Percentiles rank a stretch among this genome's conserved stretches.
These are phyloP conservation scores for Somion occarium DNA, from an alignment of 1,284 basidiomycete species.

Conservation along the genomic window DNA sequence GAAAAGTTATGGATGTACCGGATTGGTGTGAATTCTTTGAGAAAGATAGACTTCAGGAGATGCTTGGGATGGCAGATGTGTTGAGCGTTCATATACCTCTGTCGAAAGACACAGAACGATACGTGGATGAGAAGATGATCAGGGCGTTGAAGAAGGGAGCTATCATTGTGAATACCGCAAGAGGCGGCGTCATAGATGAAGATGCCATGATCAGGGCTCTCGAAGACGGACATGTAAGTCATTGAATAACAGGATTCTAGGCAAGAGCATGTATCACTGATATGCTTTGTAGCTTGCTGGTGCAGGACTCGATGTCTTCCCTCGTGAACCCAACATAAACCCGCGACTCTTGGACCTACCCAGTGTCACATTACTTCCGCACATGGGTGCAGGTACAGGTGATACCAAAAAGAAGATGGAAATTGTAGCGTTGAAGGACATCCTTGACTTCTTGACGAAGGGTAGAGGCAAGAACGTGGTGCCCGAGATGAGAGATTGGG, in stretches of 20 bases:
- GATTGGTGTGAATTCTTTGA: slow-evolving; percentile 75
- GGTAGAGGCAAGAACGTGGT: slow-evolving; percentile 66
- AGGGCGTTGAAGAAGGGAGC: slow-evolving; percentile 75
- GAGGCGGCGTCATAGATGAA: slow-evolving; percentile 88
- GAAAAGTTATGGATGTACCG: slow-evolving; percentile 53
- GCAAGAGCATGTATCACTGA: too few species aligned
- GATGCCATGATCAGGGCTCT: slow-evolving; percentile 80
- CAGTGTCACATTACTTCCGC: slow-evolving; percentile 83
- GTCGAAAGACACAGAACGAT: slow-evolving; percentile 67
- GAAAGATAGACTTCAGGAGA: slow-evolving; percentile 56
- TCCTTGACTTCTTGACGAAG: slow-evolving; percentile 62
- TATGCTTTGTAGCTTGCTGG: slow-evolving; percentile 54
- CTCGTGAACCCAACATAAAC: slow-evolving; percentile 84
- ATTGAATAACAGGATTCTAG: too few species aligned
- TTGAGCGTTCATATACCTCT: slow-evolving; percentile 74
- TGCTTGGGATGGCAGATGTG: slow-evolving; percentile 76
- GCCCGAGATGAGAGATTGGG: slow-evolving; percentile 42
- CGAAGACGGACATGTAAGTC: slow-evolving; percentile 79
- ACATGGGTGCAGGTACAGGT: slow-evolving; percentile 85
- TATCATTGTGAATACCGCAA: slow-evolving; percentile 85
- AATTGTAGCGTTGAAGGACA: slow-evolving; percentile 67
- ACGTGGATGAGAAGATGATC: slow-evolving; percentile 79
- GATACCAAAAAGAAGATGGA: slow-evolving; percentile 84
- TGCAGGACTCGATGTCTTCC: slow-evolving; percentile 88
- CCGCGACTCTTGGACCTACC: slow-evolving; percentile 75